These are phyloP conservation scores for Leccinum olivaceoglutinosum DNA, from an alignment of 1,284 basidiomycete genomes.

Conservation along the genomic window DNA sequence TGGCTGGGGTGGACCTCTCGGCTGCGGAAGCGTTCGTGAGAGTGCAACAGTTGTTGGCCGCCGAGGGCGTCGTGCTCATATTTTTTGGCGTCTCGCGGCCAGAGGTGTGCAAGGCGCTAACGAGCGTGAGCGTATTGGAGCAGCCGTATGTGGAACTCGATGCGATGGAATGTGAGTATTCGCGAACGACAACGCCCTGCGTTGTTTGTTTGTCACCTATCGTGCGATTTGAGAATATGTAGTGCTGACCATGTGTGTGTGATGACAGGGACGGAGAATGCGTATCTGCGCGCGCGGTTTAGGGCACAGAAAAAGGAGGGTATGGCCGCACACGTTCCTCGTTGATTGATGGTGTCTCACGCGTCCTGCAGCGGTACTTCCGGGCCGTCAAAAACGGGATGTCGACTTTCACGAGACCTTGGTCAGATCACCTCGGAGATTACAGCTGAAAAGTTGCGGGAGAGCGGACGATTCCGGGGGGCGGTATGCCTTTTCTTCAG, in stretches of 20 bases:
- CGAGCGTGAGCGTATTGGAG: conserved; percentile 72
- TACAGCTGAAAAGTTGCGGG: conserved; percentile 76
- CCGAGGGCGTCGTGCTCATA: conserved; percentile 79
- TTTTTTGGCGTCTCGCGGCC: conserved; percentile 78
- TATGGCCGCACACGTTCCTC: conserved; percentile 20
- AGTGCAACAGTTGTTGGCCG: conserved; percentile 77
- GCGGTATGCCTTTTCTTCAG: conserved; percentile 35
- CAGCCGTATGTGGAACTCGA: conserved; percentile 81
- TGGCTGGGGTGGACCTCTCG: conserved; percentile 51
- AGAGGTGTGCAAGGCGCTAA: conserved; percentile 64
- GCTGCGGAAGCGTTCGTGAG: conserved; percentile 93
- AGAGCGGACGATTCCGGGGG: conserved; percentile 56
- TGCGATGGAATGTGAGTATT: conserved; percentile 80
- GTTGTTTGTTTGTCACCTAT: conserved; percentile 1
- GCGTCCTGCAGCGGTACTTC: conserved; percentile 42
- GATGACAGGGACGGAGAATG: conserved; percentile 79
- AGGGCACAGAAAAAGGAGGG: conserved; percentile 53
- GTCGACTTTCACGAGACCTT: conserved; percentile 49
- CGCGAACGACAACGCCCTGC: conserved; percentile 3
- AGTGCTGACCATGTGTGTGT: conserved; percentile 13
- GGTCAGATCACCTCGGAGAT: conserved; percentile 68
- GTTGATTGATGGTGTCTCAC: background rate
- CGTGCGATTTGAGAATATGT: background rate
- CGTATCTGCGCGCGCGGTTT: conserved; percentile 76
- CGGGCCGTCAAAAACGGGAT: too few species aligned